Evolutionary conservation across 2,329 filamentous ascomycete genomes (phyloP).

Genomic region (Microsporum audouinii): DNA sequence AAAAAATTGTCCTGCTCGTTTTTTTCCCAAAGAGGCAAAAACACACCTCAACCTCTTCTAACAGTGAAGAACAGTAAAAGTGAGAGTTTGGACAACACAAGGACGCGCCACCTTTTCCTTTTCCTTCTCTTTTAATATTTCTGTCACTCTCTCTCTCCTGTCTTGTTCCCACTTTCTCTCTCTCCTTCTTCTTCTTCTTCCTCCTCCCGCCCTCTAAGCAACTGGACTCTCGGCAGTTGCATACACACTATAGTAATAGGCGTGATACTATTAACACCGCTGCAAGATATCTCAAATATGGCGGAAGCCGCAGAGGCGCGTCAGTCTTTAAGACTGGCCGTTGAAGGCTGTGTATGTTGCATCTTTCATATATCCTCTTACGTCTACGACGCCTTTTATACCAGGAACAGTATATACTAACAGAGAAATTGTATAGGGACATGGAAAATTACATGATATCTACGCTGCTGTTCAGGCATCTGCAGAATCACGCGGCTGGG

Average conservation of each 20-base stretch:
- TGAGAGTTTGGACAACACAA: neutral
- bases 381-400: neutral
- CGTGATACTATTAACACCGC: neutral
- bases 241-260: neutral
- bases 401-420: neutral
- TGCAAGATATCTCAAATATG: neutral
- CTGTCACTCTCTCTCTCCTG: neutral
- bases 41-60: neutral
- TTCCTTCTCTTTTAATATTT: neutral
- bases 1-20: neutral
- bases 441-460: conserved; percentile 83
- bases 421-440: conserved; percentile 50
- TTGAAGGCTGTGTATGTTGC: conserved; percentile 12
- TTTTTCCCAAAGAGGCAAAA: neutral
- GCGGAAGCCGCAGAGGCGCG: neutral
- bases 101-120: neutral
- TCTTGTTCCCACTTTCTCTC: neutral
- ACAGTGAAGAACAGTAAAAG: neutral
- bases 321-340: conserved; percentile 6
- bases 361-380: neutral
- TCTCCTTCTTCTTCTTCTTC: neutral
- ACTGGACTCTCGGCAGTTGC: neutral
- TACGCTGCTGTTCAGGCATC: conserved; percentile 65
- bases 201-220: neutral
- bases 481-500: conserved; percentile 62